Percentiles rank a stretch among this genome's conserved stretches.
These are phyloP conservation scores for Sarocladiaceae sp. DNA, from an alignment of 2,329 filamentous ascomycete species.

Conservation along the genomic window DNA sequence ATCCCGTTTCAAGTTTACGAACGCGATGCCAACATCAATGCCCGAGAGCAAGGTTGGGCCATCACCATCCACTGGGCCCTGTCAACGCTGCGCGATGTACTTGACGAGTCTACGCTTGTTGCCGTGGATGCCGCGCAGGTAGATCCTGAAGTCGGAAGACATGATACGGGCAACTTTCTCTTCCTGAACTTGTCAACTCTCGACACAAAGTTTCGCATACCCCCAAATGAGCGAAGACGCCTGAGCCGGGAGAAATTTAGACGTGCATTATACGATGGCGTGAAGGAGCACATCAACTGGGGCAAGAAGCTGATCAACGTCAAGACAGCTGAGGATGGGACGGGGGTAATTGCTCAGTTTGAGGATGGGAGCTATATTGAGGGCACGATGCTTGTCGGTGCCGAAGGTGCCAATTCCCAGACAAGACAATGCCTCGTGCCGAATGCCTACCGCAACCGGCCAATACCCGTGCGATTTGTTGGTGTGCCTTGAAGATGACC, in stretches of 20 bases:
- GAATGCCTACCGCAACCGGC: constrained; percentile 24
- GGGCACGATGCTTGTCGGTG: constrained; percentile 33
- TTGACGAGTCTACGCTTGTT: constrained; percentile 8
- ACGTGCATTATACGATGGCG: constrained; percentile 15
- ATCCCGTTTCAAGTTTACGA: constrained; percentile 28
- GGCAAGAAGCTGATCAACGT: constrained; percentile 20
- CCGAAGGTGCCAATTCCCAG: constrained; percentile 33
- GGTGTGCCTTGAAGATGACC: constrained; percentile 33
- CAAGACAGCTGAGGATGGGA: constrained; percentile 13
- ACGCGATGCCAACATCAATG: constrained; percentile 13
- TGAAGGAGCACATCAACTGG: constrained; percentile 17
- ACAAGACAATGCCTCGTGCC: constrained; percentile 30
- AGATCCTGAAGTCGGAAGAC: constrained; percentile 28
- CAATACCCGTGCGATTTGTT: constrained; percentile 32
- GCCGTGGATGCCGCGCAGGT: constrained; percentile 12
- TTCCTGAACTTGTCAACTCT: constrained; percentile 28
- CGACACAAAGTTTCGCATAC: constrained; percentile 26
- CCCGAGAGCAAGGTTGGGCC: constrained; percentile 43
- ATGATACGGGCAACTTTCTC: constrained; percentile 27
- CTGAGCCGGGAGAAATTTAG: constrained; percentile 22
- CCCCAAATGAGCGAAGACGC: constrained; percentile 24
- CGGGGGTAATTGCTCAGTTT: constrained; percentile 22
- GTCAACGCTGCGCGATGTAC: constrained; percentile 9
- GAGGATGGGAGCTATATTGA: constrained; percentile 26
- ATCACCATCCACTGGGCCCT: constrained; percentile 53